Percentiles rank a stretch among this genome's conserved stretches.
phyloP scores from a whole-genome alignment of 192 early-diverging fungal genomes.

The Tieghemiomyces parasiticus region DNA sequence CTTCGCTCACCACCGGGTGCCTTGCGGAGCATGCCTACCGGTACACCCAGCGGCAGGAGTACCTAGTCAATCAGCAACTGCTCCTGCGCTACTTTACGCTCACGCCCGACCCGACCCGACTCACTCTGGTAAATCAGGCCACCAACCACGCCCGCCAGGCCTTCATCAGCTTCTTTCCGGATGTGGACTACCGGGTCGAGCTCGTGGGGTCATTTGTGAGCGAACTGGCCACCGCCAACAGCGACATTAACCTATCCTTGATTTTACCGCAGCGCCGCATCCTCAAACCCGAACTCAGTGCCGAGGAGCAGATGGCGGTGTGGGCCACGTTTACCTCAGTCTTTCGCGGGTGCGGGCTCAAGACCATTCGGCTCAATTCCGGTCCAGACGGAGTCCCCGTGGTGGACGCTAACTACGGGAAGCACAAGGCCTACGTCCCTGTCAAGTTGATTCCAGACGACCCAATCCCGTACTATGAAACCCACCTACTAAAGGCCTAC shows the following conservation, averaged over 20 bases:
- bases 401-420: not conserved
- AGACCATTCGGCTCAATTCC: not conserved
- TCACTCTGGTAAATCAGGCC: not conserved
- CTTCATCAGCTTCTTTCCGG: not conserved
- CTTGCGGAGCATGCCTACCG: too few species aligned
- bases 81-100: not conserved
- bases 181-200: conserved; percentile 1
- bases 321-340: not conserved
- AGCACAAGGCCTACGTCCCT: not conserved
- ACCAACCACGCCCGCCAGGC: not conserved
- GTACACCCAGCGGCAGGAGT: too few species aligned
- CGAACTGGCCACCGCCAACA: not conserved
- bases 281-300: not conserved
- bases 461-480: not conserved
- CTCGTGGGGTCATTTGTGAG: conserved; percentile 1
- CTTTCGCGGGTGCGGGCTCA: not conserved
- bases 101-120: not conserved
- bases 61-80: not conserved
- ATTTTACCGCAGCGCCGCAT: not conserved
- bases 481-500: conserved; percentile 2
- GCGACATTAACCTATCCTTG: not conserved
- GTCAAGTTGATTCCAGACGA: not conserved
- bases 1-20: too few species aligned
- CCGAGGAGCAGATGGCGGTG: not conserved
- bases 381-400: not conserved